A percentile compares a stretch with the other conserved stretches of the same genome.
phyloP scores from a whole-genome alignment of 352 stramenopile species.

The Globisporangium alternatum region DNA sequence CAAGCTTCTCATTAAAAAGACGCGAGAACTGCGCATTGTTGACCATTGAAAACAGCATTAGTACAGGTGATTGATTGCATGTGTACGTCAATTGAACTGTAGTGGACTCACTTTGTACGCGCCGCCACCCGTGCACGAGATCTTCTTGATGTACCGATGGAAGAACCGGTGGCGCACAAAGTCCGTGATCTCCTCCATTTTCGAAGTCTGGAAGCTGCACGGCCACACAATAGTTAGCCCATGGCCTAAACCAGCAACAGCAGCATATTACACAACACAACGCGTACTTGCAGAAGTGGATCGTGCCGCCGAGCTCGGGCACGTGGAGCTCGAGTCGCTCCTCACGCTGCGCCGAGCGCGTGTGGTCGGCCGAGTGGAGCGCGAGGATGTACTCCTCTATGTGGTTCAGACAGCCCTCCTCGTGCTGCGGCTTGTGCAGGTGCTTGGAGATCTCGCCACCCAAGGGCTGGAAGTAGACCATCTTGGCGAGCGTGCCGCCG shows the following conservation, averaged over 20 bases:
- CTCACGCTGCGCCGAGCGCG: conserved; percentile 41
- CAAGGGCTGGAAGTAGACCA: conserved; percentile 91
- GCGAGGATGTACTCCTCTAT: conserved; percentile 56
- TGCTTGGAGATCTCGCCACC: conserved; percentile 23
- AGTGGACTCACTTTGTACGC: conserved; percentile 89
- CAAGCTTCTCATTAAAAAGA: conserved; percentile 89
- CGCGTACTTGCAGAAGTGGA: conserved; percentile 91
- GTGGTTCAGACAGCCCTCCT: conserved; percentile 45
- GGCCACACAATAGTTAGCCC: background rate
- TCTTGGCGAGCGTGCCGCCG: conserved; percentile 90
- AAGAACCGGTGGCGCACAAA: conserved; percentile 78
- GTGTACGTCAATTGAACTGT: background rate
- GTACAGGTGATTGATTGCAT: background rate
- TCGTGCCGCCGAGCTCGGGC: conserved; percentile 82
- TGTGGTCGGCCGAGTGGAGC: conserved; percentile 35
- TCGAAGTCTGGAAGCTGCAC: conserved; percentile 59
- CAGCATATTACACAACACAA: background rate
- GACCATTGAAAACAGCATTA: conserved; percentile 1
- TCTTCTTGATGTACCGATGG: conserved; percentile 89
- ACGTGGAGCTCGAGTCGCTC: conserved; percentile 65
- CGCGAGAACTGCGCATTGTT: conserved; percentile 40
- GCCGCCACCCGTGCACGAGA: conserved; percentile 91
- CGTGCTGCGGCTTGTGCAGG: conserved; percentile 23
- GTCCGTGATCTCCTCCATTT: conserved; percentile 69
- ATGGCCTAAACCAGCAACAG: background rate